Conservation (phyloP, 176 grass and related monocot genomes). For the Calamus simplicifolius region DNA sequence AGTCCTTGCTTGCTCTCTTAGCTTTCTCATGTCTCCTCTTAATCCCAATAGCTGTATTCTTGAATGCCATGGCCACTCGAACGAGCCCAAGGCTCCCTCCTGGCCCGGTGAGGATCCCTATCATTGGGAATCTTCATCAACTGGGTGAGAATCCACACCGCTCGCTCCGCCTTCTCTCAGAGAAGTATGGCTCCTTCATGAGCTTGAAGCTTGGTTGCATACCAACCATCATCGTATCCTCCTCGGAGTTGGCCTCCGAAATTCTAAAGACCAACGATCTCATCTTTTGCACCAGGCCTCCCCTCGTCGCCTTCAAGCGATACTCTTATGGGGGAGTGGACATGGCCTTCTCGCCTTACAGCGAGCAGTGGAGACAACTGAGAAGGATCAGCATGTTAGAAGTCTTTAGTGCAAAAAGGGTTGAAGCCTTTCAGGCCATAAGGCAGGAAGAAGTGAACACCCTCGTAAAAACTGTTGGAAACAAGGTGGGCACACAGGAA, state of each 20-base stretch:
- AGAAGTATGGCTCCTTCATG: no score
- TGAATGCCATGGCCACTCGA: no score
- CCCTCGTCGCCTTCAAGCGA: neutral
- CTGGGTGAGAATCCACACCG: no score
- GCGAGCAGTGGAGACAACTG: neutral
- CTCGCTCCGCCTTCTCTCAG: no score
- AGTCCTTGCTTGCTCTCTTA: no score
- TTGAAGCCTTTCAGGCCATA: neutral
- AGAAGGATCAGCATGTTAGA: neutral
- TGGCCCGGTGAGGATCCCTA: no score
- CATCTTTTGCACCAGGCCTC: neutral
- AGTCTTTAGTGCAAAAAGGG: conserved; percentile 1
- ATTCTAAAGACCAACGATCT: conserved; percentile 4
- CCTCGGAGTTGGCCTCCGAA: neutral
- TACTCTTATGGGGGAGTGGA: neutral
- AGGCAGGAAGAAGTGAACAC: conserved; percentile 6
- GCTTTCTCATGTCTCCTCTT: no score
- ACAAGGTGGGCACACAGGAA: no score
- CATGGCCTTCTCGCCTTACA: neutral
- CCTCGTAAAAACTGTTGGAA: neutral
- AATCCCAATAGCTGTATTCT: no score
- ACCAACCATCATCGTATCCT: neutral
- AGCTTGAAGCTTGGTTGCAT: no score
- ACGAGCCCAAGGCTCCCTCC: no score
- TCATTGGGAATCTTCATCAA: no score